Conservation (phyloP, 2,329 filamentous ascomycete genomes). For the Alternaria sp. region DNA sequence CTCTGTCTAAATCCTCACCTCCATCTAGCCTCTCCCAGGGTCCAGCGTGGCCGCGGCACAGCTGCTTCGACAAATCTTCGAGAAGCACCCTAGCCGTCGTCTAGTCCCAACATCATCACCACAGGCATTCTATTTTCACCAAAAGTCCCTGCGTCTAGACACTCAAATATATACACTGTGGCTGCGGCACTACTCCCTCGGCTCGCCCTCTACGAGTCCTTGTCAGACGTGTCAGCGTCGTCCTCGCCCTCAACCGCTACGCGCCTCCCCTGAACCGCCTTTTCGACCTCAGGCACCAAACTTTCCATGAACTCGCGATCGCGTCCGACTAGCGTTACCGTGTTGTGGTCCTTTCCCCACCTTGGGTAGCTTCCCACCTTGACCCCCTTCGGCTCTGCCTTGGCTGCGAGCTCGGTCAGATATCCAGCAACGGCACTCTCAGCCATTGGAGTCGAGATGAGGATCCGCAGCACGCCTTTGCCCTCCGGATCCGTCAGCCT, state of each 20-base stretch:
- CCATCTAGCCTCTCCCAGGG: slow-evolving; percentile 1
- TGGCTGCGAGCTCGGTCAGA: slow-evolving; percentile 77
- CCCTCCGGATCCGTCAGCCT: slow-evolving; percentile 79
- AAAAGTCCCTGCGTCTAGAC: slow-evolving; percentile 16
- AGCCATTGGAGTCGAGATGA: slow-evolving; percentile 85
- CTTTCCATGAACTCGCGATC: slow-evolving; percentile 80
- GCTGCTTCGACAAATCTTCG: slow-evolving; percentile 37
- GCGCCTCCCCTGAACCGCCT: slow-evolving; percentile 74
- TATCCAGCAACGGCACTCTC: slow-evolving; percentile 87
- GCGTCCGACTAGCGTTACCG: slow-evolving; percentile 82
- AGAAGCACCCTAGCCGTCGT: slow-evolving; percentile 30
- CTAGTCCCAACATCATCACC: slow-evolving; percentile 18
- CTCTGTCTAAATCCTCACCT: background rate
- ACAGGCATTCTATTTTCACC: slow-evolving; percentile 24
- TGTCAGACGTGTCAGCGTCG: slow-evolving; percentile 49
- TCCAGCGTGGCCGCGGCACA: slow-evolving; percentile 10
- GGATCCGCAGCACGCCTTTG: slow-evolving; percentile 76
- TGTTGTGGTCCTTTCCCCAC: slow-evolving; percentile 87
- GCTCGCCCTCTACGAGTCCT: slow-evolving; percentile 40
- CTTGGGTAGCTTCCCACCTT: slow-evolving; percentile 96
- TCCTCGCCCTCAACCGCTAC: slow-evolving; percentile 71
- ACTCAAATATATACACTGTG: slow-evolving; percentile 2
- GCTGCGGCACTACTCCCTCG: slow-evolving; percentile 16
- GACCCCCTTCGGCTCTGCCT: slow-evolving; percentile 75
- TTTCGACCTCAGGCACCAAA: slow-evolving; percentile 76